Base-by-base conservation (phyloP, 2,329 filamentous ascomycete species). In the Penicillium italicum region DNA sequence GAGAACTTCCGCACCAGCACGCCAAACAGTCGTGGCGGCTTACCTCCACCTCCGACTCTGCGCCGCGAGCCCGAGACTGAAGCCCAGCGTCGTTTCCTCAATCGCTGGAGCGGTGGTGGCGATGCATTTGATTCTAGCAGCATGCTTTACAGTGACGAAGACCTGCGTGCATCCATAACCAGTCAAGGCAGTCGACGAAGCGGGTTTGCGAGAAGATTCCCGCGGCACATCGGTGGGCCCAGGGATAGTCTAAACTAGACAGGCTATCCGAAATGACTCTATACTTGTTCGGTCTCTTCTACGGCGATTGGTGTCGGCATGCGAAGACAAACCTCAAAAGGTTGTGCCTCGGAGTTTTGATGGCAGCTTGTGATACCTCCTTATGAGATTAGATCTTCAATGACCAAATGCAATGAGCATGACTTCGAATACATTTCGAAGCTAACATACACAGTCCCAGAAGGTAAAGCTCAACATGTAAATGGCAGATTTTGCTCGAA, bases 201-300 rank as follows among this genome's bases (percentile, higher is more conserved):
- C 53, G 56, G 71, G 12, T 72, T 72, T 62, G 68, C 72, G 16
- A 64, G 66, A 40, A 70, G 74, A 44, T 70, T 79, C 49, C 69
- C 74, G 20, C 69, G 73, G 34, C 75, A 73, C 43, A 62, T 58
- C 22, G 71, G 76, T 61, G 67, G 66, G 12, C 72, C 76, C 16
- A 72, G 79, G 52, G 73, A 77, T 64, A 85, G 83, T 62, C 74
- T 86, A 54, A 83, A 85, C 58, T 70, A 55, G 54, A 20, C 14
- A 33, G 5, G 4, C n/a, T 33, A 24, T 20, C 5, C 24, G 20
- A 16, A 18, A 36, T 14, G 6, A 18, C 18, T 31, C 12, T 28
- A 18, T 36, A 11, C 4, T 14, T 31, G 11, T 16, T 54, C 37
- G 16, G 12, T 36, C 5, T 43, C 24, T 11, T 31, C 12, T 31